Conservation (phyloP, 352 stramenopile species). For the Globisporangium rhizosaccharum region DNA sequence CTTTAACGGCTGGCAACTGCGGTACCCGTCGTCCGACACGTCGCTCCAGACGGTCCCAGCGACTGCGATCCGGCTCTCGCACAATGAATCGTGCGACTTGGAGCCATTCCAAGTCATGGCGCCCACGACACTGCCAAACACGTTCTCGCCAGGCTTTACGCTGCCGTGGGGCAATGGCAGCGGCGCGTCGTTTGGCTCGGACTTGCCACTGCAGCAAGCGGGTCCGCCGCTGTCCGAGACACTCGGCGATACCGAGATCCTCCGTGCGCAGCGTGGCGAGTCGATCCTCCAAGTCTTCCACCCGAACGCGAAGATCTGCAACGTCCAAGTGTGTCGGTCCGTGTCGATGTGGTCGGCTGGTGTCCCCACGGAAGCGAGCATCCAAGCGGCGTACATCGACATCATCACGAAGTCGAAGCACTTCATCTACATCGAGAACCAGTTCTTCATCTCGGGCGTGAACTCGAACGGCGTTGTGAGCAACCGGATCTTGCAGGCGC, state of each 20-base stretch:
- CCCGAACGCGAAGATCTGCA: conserved; percentile 68
- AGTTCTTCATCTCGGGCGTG: conserved; percentile 90
- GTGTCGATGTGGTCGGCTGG: conserved; percentile 86
- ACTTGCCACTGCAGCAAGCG: conserved; percentile 10
- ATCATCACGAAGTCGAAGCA: conserved; percentile 75
- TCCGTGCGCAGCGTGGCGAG: conserved; percentile 51
- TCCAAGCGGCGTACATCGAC: conserved; percentile 81
- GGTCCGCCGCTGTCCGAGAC: conserved; percentile 16
- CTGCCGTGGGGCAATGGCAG: conserved; percentile 11
- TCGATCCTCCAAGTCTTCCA: conserved; percentile 68
- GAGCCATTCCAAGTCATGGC: conserved; percentile 20
- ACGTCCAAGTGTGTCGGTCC: conserved; percentile 78
- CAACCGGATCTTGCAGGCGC: conserved; percentile 78
- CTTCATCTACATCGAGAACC: conserved; percentile 92
- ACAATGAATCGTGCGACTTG: conserved; percentile 49
- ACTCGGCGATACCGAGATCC: conserved; percentile 44
- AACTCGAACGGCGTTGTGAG: conserved; percentile 69
- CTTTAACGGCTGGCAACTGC: conserved; percentile 76
- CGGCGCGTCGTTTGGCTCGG: conserved; percentile 9
- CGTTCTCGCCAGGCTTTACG: conserved; percentile 10
- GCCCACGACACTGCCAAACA: conserved; percentile 7
- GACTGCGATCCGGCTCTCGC: conserved; percentile 40
- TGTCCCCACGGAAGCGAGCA: conserved; percentile 74
- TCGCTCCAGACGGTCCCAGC: conserved; percentile 25
- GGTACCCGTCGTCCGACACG: conserved; percentile 62